A percentile compares a stretch with the other conserved stretches of the same genome.
phyloP scores from a whole-genome alignment of 805 yeast species.

The Lachancea thermotolerans region DNA sequence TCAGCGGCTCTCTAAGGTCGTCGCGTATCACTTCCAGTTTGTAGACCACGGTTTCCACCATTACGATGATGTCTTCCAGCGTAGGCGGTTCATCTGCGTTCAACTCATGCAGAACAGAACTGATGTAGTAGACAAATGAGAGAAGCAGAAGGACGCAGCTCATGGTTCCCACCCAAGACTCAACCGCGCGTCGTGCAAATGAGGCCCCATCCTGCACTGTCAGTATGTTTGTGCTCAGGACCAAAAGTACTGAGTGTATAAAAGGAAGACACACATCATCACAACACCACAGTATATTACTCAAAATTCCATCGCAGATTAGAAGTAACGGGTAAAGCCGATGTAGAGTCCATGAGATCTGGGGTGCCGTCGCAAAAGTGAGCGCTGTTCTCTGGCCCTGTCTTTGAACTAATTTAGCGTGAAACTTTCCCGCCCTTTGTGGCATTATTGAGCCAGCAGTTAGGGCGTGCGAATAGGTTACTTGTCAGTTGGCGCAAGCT shows the following conservation, averaged over 20 bases:
- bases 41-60: constrained; percentile 20
- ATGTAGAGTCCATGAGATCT: constrained; percentile 18
- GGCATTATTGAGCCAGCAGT: neutral
- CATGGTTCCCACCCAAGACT: constrained; percentile 20
- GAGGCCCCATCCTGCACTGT: neutral
- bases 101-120: constrained; percentile 17
- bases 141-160: constrained; percentile 11
- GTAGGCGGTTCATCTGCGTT: constrained; percentile 27
- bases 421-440: constrained; percentile 1
- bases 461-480: too few relatives aligned
- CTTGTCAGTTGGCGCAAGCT: too few relatives aligned
- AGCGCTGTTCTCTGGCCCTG: constrained; percentile 21
- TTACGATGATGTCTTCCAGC: constrained; percentile 25
- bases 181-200: constrained; percentile 2
- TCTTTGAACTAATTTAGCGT: constrained; percentile 10
- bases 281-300: constrained; percentile 25
- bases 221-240: constrained; percentile 13
- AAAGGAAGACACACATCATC: constrained; percentile 24
- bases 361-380: constrained; percentile 18
- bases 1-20: constrained; percentile 9
- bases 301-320: constrained; percentile 21
- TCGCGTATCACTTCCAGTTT: constrained; percentile 20
- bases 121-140: constrained; percentile 18
- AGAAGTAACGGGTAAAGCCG: constrained; percentile 25
- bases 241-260: constrained; percentile 18